Evolutionary conservation across 169 alveolate species (phyloP).

Genomic region (Babesia divergens): DNA sequence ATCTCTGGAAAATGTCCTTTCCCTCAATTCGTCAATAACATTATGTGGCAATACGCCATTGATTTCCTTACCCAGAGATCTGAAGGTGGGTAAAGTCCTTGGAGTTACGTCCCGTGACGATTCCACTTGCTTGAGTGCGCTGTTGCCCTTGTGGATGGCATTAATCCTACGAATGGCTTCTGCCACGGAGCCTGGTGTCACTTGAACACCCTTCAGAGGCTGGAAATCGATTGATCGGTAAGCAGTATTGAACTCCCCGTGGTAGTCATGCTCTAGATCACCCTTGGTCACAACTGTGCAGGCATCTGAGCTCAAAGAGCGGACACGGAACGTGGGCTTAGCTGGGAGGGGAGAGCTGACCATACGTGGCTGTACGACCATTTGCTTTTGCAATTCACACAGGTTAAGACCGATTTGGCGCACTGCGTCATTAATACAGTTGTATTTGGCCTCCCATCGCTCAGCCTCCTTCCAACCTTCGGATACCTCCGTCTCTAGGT

Average conservation of each 20-base stretch:
- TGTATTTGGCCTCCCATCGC: slow-evolving; percentile 58
- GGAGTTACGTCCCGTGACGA: not conserved
- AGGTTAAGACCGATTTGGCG: not conserved
- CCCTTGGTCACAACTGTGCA: slow-evolving; percentile 15
- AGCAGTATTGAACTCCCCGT: not conserved
- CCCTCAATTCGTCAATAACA: not conserved
- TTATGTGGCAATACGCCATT: too few relatives aligned
- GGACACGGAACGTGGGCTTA: not conserved
- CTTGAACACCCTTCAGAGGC: not conserved
- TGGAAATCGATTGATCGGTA: not conserved
- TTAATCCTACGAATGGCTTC: not conserved
- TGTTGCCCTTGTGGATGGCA: not conserved
- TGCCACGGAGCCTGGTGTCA: not conserved
- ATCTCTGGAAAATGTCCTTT: too few relatives aligned
- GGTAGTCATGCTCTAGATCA: not conserved
- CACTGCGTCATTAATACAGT: not conserved
- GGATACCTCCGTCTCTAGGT: slow-evolving; percentile 56
- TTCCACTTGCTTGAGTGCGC: not conserved
- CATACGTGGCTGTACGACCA: not conserved
- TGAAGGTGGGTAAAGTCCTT: not conserved
- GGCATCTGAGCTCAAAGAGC: slow-evolving; percentile 17
- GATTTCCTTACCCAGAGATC: too few relatives aligned
- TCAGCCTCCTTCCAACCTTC: slow-evolving; percentile 68
- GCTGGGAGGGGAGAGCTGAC: not conserved
- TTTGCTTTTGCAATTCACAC: not conserved